A percentile compares a stretch with the other conserved stretches of the same genome.
Conservation (phyloP, 2,329 filamentous ascomycete genomes). For the Exserohilum turcica region DNA sequence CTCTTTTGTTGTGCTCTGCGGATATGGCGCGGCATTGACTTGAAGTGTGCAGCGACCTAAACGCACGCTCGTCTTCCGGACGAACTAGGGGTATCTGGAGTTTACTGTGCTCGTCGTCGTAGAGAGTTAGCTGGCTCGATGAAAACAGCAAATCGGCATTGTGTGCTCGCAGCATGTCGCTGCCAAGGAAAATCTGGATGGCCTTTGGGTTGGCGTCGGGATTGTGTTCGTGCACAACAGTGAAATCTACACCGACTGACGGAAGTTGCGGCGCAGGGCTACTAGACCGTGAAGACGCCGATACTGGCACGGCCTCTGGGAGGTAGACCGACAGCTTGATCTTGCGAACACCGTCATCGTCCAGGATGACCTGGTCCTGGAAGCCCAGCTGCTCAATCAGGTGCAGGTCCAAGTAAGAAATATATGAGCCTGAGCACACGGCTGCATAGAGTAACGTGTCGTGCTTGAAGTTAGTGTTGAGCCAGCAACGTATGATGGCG, state of each 20-base stretch:
- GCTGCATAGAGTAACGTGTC: slow-evolving; percentile 88
- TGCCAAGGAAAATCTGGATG: slow-evolving; percentile 88
- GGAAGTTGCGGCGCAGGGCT: slow-evolving; percentile 81
- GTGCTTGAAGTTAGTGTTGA: slow-evolving; percentile 88
- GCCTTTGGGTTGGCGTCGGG: slow-evolving; percentile 59
- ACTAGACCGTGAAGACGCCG: slow-evolving; percentile 72
- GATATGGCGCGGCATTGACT: slow-evolving; percentile 27
- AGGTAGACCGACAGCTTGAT: slow-evolving; percentile 85
- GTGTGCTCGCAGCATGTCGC: slow-evolving; percentile 81
- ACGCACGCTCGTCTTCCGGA: slow-evolving; percentile 82
- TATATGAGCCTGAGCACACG: slow-evolving; percentile 88
- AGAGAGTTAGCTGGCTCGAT: slow-evolving; percentile 84
- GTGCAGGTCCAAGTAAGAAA: slow-evolving; percentile 77
- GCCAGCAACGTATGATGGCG: slow-evolving; percentile 93
- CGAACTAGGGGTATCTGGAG: slow-evolving; percentile 89
- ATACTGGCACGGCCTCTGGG: slow-evolving; percentile 83
- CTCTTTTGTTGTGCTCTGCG: slow-evolving; percentile 5
- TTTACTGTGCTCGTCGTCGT: slow-evolving; percentile 84
- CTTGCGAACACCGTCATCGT: slow-evolving; percentile 67
- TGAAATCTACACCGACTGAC: slow-evolving; percentile 78
- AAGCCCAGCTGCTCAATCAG: slow-evolving; percentile 78
- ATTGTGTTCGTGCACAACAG: slow-evolving; percentile 66
- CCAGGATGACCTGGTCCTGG: slow-evolving; percentile 66
- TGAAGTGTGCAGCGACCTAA: slow-evolving; percentile 75
- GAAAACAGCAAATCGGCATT: slow-evolving; percentile 92